Percentiles rank a stretch among this genome's conserved stretches.
Conservation (phyloP, 2,329 filamentous ascomycete species). For the Bretziella fagacearum region DNA sequence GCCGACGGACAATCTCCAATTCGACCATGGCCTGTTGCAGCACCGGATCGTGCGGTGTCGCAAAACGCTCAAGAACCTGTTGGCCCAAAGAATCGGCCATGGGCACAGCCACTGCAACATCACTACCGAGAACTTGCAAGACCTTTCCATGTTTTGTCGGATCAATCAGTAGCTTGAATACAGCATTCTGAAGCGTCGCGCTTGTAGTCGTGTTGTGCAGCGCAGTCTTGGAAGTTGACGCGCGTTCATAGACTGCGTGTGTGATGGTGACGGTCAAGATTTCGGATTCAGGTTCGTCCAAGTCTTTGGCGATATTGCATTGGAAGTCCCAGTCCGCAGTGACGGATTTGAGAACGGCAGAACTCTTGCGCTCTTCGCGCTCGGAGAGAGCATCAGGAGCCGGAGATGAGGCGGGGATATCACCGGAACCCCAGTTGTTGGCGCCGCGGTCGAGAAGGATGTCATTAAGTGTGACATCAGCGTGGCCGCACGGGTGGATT, state of each 20-base stretch:
- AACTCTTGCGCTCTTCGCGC: background rate
- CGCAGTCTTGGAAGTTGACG: constrained; percentile 6
- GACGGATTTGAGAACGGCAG: background rate
- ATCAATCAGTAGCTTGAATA: constrained; percentile 14
- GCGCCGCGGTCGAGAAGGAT: constrained; percentile 5
- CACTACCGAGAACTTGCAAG: constrained; percentile 11
- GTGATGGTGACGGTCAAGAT: constrained; percentile 12
- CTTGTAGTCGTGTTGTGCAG: constrained; percentile 6
- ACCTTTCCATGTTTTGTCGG: constrained; percentile 10
- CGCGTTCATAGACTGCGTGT: constrained; percentile 4
- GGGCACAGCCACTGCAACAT: constrained; percentile 8
- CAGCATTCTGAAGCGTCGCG: constrained; percentile 10
- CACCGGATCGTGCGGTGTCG: constrained; percentile 8
- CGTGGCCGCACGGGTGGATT: constrained; percentile 8
- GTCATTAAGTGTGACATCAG: constrained; percentile 10
- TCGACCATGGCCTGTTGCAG: constrained; percentile 13
- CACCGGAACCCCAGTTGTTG: constrained; percentile 7
- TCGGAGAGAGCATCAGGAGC: background rate
- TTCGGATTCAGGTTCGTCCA: constrained; percentile 6
- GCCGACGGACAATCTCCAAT: constrained; percentile 10
- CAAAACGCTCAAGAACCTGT: background rate
- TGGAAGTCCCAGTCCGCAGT: constrained; percentile 13
- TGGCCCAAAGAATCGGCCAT: background rate
- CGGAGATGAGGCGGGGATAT: constrained; percentile 6
- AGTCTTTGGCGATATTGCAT: constrained; percentile 1